Percentiles rank a stretch among this genome's conserved stretches.
These are phyloP conservation scores for Solanum pennellii DNA, from an alignment of 257 asterid species.

Conservation along the genomic window DNA sequence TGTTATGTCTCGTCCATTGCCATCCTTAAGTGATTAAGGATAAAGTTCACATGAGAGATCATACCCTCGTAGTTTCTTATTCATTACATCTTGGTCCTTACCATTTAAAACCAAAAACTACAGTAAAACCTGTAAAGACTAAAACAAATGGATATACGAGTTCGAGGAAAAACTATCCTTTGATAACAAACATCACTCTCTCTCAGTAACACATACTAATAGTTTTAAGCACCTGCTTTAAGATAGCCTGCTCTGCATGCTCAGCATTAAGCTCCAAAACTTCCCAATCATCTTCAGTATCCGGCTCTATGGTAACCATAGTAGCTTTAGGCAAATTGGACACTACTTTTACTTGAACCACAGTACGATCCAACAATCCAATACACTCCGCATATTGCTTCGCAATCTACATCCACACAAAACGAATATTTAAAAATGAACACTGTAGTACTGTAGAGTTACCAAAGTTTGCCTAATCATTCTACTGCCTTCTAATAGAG, in stretches of 20 bases:
- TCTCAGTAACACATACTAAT: background rate
- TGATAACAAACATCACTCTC: background rate
- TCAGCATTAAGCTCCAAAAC: slow-evolving; percentile 91
- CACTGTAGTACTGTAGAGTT: background rate
- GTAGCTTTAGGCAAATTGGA: slow-evolving; percentile 72
- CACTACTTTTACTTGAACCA: slow-evolving; percentile 54
- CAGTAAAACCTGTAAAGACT: background rate
- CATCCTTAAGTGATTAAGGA: background rate
- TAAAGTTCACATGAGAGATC: background rate
- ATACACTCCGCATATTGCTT: slow-evolving; percentile 83
- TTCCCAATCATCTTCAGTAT: slow-evolving; percentile 99
- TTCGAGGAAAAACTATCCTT: background rate
- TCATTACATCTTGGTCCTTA: background rate
- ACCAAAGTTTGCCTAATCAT: background rate
- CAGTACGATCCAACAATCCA: slow-evolving; percentile 55
- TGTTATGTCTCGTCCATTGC: background rate
- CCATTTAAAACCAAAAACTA: background rate
- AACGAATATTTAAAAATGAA: background rate
- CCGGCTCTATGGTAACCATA: slow-evolving; percentile 80
- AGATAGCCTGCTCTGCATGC: slow-evolving; percentile 68
- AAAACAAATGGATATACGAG: background rate
- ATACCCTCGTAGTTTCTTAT: background rate
- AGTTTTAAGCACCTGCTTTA: slow-evolving; percentile 61
- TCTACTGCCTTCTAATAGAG: background rate
- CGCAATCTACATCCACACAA: slow-evolving; percentile 46